A percentile compares a stretch with the other conserved stretches of the same genome.
These are phyloP conservation scores for Arthrobotrys pseudoclavata DNA, from an alignment of 2,329 filamentous ascomycete species.

Conservation along the genomic window DNA sequence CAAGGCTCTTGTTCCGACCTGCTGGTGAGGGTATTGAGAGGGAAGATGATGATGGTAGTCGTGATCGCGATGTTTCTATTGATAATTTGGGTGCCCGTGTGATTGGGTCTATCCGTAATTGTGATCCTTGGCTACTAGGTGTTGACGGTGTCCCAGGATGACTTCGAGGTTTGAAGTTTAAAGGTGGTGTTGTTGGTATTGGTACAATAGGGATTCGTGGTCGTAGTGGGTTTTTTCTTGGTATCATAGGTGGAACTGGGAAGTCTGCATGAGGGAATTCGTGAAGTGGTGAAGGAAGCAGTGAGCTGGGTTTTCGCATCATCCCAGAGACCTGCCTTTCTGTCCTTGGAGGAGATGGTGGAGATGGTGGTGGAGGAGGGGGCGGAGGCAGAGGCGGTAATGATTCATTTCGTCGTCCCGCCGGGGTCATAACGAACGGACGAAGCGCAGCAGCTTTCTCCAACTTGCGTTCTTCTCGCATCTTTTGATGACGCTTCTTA, in stretches of 20 bases:
- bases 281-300: constrained; percentile 47
- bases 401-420: constrained; percentile 12
- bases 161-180: constrained; percentile 6
- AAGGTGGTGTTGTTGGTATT: neutral
- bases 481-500: constrained; percentile 29
- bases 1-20: constrained; percentile 47
- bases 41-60: constrained; percentile 25
- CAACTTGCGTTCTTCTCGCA: constrained; percentile 1
- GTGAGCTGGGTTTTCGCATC: constrained; percentile 42
- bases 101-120: constrained; percentile 22
- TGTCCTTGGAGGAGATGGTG: constrained; percentile 2
- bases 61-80: constrained; percentile 22
- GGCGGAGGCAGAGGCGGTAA: constrained; percentile 2
- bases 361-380: constrained; percentile 14
- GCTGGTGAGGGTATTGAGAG: constrained; percentile 36
- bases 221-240: constrained; percentile 27
- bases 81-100: constrained; percentile 6
- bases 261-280: constrained; percentile 44
- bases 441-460: constrained; percentile 2
- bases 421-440: neutral
- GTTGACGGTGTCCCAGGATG: constrained; percentile 17
- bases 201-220: constrained; percentile 12
- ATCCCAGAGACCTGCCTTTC: constrained; percentile 6
- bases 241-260: constrained; percentile 28
- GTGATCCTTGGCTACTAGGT: neutral